Percentiles rank a stretch among this genome's conserved stretches.
These are phyloP conservation scores for Quercus engelmannii DNA, from an alignment of 306 rosid genomes.

Conservation along the genomic window DNA sequence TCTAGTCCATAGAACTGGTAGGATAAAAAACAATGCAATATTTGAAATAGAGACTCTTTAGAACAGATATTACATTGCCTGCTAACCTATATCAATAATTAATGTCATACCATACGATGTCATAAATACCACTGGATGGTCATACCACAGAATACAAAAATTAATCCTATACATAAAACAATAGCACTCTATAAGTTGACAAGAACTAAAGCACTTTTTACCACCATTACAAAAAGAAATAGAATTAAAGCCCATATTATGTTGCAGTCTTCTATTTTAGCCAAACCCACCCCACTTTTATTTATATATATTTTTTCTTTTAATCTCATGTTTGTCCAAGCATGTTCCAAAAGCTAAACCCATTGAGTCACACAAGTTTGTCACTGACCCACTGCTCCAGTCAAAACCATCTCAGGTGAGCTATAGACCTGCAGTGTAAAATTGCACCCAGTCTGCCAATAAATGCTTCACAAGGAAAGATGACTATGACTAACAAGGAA, in stretches of 20 bases:
- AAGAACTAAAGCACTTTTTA: no score
- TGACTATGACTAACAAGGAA: constrained; percentile 27
- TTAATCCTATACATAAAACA: no score
- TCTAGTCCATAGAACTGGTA: neutral
- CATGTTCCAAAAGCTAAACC: neutral
- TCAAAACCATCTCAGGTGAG: constrained; percentile 39
- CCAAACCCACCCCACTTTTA: no score
- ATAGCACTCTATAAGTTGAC: no score
- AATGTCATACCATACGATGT: neutral
- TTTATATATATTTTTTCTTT: no score
- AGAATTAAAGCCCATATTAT: no score
- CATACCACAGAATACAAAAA: no score
- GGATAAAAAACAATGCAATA: neutral
- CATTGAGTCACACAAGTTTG: neutral
- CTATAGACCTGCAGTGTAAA: constrained; percentile 23
- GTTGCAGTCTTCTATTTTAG: no score
- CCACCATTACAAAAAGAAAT: no score
- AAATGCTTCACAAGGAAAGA: constrained; percentile 26
- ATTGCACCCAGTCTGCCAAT: constrained; percentile 32
- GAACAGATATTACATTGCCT: neutral
- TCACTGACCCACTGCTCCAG: neutral
- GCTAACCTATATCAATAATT: neutral
- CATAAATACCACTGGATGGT: no score
- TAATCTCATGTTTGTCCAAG: neutral
- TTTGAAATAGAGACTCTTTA: neutral